Conservation (phyloP, 495 filamentous ascomycete species). For the Chaetomium tenue region DNA sequence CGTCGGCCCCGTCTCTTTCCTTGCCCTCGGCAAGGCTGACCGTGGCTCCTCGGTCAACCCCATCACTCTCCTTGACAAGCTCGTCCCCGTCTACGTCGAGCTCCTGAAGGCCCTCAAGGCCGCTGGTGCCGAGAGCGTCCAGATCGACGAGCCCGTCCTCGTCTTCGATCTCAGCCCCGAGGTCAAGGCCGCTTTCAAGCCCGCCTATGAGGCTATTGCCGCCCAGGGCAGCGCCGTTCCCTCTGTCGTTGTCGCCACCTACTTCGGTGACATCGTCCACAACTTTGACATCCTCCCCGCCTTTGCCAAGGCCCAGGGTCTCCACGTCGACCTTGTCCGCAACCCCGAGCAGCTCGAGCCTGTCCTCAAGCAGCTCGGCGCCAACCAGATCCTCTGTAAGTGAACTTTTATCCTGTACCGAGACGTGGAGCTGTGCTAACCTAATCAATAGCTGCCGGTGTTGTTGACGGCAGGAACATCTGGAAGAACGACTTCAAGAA, state of each 20-base stretch:
- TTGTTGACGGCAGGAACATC: conserved; percentile 98
- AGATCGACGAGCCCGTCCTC: conserved; percentile 96
- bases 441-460: conserved; percentile 60
- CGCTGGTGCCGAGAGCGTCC: conserved; percentile 89
- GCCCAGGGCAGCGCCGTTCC: conserved; percentile 73
- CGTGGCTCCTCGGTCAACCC: conserved; percentile 87
- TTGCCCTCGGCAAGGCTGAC: conserved; percentile 93
- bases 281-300: conserved; percentile 84
- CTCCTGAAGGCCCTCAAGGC: conserved; percentile 87
- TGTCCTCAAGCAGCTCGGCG: conserved; percentile 80
- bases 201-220: conserved; percentile 84
- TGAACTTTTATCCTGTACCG: not conserved
- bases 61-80: conserved; percentile 86
- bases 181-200: conserved; percentile 96
- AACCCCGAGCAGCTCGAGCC: conserved; percentile 98
- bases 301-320: conserved; percentile 63
- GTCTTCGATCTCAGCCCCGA: conserved; percentile 86
- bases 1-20: conserved; percentile 94
- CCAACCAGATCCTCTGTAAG: conserved; percentile 73
- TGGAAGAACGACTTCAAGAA: conserved; percentile 98
- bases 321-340: conserved; percentile 95
- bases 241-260: conserved; percentile 82
- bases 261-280: conserved; percentile 99
- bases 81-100: conserved; percentile 89
- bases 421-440: not conserved